A percentile compares a stretch with the other conserved stretches of the same genome.
These are phyloP conservation scores for Durusdinium trenchii DNA, from an alignment of 73 alveolate species.

Conservation along the genomic window DNA sequence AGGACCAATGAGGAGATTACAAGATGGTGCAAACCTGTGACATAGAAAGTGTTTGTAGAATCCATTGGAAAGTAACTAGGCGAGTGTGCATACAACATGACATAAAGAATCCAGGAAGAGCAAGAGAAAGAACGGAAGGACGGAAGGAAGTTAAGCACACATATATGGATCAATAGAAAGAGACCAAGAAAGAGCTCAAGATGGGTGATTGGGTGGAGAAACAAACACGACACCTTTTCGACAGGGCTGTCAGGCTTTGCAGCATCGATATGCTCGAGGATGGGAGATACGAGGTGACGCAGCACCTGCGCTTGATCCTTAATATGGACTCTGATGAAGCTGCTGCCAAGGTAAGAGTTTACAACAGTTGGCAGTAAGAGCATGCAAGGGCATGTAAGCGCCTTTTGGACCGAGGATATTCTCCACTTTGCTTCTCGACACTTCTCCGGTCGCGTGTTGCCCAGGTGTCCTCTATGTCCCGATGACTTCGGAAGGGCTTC, in stretches of 20 bases:
- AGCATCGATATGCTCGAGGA: conserved; percentile 53
- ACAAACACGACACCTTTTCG: background rate
- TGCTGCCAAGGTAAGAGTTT: background rate
- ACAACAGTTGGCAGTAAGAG: background rate
- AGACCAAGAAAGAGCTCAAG: too few relatives aligned
- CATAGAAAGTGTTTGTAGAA: background rate
- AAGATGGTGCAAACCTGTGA: background rate
- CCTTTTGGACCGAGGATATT: background rate
- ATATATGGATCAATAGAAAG: too few relatives aligned
- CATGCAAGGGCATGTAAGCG: background rate
- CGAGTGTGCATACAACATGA: background rate
- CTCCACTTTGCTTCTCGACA: background rate
- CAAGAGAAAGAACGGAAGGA: background rate
- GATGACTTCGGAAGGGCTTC: conserved; percentile 67
- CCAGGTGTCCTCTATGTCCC: conserved; percentile 77
- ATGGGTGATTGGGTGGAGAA: background rate
- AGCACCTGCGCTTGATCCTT: conserved; percentile 28
- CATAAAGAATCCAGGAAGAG: background rate
- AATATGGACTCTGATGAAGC: background rate
- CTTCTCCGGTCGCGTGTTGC: background rate
- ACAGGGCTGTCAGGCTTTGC: background rate
- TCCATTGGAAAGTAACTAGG: background rate
- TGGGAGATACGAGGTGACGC: background rate
- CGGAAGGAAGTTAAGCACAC: background rate
- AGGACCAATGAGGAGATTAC: background rate